These are phyloP conservation scores for Bifiguratus adelaidae DNA, from an alignment of 192 early-diverging fungal species.

Conservation along the genomic window DNA sequence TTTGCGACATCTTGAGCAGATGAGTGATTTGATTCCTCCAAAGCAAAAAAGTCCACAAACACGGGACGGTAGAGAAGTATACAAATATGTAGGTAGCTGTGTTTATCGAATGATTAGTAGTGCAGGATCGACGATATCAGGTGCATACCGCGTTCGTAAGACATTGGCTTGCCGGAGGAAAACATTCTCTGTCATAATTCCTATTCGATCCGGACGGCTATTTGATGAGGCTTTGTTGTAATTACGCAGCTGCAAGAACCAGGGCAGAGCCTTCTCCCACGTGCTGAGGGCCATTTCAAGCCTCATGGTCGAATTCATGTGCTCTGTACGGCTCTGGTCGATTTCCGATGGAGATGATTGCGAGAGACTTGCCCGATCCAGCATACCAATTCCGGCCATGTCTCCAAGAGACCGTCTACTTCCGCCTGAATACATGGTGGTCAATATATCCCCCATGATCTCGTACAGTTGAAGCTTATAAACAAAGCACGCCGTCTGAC, in stretches of 20 bases:
- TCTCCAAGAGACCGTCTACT: background rate
- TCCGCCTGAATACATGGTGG: slow-evolving; percentile 2
- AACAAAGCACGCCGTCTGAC: slow-evolving; percentile 6
- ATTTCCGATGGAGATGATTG: background rate
- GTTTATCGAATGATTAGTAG: background rate
- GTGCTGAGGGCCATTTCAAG: slow-evolving; percentile 3
- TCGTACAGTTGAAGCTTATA: slow-evolving; percentile 5
- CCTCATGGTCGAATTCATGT: slow-evolving; percentile 1
- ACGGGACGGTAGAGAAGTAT: slow-evolving; percentile 7
- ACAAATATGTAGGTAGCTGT: slow-evolving; percentile 9
- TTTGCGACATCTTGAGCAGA: background rate
- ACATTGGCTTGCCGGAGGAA: slow-evolving; percentile 4
- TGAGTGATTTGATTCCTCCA: slow-evolving; percentile 2
- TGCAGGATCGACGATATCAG: too few relatives aligned
- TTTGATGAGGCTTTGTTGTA: background rate
- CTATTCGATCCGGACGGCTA: background rate
- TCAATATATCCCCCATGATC: slow-evolving; percentile 6
- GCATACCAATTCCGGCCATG: background rate
- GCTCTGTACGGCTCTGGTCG: background rate
- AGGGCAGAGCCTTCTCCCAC: slow-evolving; percentile 2
- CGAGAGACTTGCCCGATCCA: background rate
- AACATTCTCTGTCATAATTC: background rate
- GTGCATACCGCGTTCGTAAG: background rate
- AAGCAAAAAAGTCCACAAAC: slow-evolving; percentile 7
- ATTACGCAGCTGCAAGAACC: background rate